Evolutionary conservation across 1,284 basidiomycete species (phyloP).

Genomic region (Apiotrichum akiyoshidainum): DNA sequence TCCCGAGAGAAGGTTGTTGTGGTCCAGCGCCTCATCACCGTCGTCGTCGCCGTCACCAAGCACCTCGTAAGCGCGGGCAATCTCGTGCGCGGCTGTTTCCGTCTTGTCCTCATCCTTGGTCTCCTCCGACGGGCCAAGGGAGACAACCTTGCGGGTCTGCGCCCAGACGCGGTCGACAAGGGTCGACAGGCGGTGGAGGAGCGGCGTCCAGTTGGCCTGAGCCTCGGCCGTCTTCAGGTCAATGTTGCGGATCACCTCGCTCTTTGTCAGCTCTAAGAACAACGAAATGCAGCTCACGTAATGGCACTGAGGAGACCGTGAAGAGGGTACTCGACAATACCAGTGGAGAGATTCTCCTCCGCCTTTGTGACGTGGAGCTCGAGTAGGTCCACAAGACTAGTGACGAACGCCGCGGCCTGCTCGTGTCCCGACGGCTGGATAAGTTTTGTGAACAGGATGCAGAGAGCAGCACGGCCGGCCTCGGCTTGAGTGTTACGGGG

Average conservation of each 20-base stretch:
- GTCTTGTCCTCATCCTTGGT: slow-evolving; percentile 14
- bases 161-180: slow-evolving; percentile 41
- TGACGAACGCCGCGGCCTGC: slow-evolving; percentile 26
- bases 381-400: slow-evolving; percentile 25
- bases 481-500: slow-evolving; percentile 48
- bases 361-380: slow-evolving; percentile 29
- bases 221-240: slow-evolving; percentile 12
- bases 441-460: slow-evolving; percentile 39
- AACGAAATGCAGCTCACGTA: slow-evolving; percentile 22
- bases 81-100: slow-evolving; percentile 44
- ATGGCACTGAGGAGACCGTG: slow-evolving; percentile 44
- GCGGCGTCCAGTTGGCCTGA: slow-evolving; percentile 24
- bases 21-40: slow-evolving; percentile 30
- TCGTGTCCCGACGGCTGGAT: slow-evolving; percentile 16
- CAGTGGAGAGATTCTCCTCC: slow-evolving; percentile 35
- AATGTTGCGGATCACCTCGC: slow-evolving; percentile 30
- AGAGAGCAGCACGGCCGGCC: slow-evolving; percentile 43
- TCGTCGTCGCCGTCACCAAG: slow-evolving; percentile 34
- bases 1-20: slow-evolving; percentile 44
- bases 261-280: slow-evolving; percentile 5
- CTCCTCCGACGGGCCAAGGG: slow-evolving; percentile 24
- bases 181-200: slow-evolving; percentile 27
- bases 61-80: slow-evolving; percentile 45
- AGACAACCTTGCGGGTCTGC: slow-evolving; percentile 41
- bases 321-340: slow-evolving; percentile 39